Evolutionary conservation across 768 basidiomycete genomes (phyloP).

Genomic region (Mycena rebaudengoi): DNA sequence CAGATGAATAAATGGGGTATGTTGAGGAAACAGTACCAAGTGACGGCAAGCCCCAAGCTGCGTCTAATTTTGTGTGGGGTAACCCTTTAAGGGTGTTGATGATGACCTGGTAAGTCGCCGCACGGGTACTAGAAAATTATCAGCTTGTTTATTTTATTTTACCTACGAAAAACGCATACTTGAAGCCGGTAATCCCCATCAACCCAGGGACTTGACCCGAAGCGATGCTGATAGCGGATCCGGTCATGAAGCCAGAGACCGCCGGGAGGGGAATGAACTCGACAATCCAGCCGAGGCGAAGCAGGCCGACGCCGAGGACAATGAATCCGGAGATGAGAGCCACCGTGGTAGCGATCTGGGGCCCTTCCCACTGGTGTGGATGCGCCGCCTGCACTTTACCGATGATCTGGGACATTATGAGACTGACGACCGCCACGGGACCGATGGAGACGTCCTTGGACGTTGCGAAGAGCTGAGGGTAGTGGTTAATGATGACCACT

Average conservation of each 20-base stretch:
- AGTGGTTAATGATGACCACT: conserved; percentile 8
- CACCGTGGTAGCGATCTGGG: conserved; percentile 84
- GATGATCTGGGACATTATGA: conserved; percentile 86
- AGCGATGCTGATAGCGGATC: conserved; percentile 93
- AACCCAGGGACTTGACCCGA: conserved; percentile 89
- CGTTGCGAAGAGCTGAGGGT: conserved; percentile 86
- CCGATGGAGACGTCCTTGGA: conserved; percentile 99
- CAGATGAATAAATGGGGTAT: neutral
- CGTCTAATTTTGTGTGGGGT: conserved; percentile 75
- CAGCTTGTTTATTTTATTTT: conserved; percentile 7
- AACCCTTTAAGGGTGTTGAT: conserved; percentile 93
- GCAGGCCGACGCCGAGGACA: conserved; percentile 86
- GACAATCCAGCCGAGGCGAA: conserved; percentile 92
- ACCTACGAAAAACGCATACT: conserved; percentile 56
- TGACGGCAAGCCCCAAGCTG: conserved; percentile 88
- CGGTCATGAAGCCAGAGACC: conserved; percentile 95
- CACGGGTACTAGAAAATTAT: conserved; percentile 71
- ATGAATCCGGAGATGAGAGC: conserved; percentile 93
- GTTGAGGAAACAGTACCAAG: conserved; percentile 46
- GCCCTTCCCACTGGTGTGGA: conserved; percentile 66
- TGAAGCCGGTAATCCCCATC: conserved; percentile 87
- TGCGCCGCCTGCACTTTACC: conserved; percentile 61
- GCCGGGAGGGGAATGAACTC: conserved; percentile 93
- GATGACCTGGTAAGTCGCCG: conserved; percentile 84
- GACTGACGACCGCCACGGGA: conserved; percentile 98